A percentile compares a stretch with the other conserved stretches of the same genome.
Conservation (phyloP, 352 stramenopile genomes). For the Pythium dissimile region DNA sequence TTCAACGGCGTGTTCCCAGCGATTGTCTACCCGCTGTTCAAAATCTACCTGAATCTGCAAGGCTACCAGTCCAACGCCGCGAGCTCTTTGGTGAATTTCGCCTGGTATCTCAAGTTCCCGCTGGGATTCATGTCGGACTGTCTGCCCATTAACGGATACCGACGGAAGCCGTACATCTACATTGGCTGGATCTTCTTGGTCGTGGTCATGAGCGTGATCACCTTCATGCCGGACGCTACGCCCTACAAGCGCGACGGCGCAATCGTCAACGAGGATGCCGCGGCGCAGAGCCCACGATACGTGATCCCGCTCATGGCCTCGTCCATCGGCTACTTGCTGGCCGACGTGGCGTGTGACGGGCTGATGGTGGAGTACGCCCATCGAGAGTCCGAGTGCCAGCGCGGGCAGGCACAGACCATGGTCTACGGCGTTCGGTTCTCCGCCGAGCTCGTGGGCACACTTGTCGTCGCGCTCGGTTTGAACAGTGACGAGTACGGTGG, state of each 20-base stretch:
- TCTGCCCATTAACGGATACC: conserved; percentile 47
- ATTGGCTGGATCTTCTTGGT: conserved; percentile 47
- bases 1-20: conserved; percentile 66
- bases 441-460: conserved; percentile 46
- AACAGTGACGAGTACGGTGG: conserved; percentile 59
- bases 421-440: conserved; percentile 62
- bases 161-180: conserved; percentile 69
- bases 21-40: conserved; percentile 73
- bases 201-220: conserved; percentile 35
- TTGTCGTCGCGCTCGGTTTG: conserved; percentile 51
- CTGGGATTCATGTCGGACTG: conserved; percentile 64
- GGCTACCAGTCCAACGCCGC: conserved; percentile 60
- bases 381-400: conserved; percentile 37
- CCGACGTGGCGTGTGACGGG: conserved; percentile 70
- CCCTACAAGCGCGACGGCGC: conserved; percentile 21
- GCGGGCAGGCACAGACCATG: conserved; percentile 41
- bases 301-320: conserved; percentile 50
- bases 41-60: conserved; percentile 60
- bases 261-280: conserved; percentile 18
- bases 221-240: conserved; percentile 23
- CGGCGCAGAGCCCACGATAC: conserved; percentile 21
- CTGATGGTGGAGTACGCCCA: conserved; percentile 80
- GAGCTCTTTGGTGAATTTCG: conserved; percentile 57
- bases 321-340: conserved; percentile 53
- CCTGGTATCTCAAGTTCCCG: conserved; percentile 66